Base-by-base conservation (phyloP, 169 alveolate species). In the Neospora caninum region DNA sequence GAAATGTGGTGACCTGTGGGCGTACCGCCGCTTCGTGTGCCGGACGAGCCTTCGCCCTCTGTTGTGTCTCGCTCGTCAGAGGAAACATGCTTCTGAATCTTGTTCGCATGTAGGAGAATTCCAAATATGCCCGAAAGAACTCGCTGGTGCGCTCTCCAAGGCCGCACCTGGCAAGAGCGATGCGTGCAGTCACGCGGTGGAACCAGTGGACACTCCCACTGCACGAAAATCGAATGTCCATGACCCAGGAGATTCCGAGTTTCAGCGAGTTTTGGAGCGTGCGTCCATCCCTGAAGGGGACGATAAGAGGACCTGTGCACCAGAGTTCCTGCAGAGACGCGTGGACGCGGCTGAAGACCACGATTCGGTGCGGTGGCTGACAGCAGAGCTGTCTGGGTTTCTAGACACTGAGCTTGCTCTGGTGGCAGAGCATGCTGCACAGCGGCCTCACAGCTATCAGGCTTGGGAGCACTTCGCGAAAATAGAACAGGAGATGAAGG, bases 1-100 rank as follows among this genome's bases (percentile, higher is more conserved):
- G 39, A 78, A 78, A 38, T 36, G 86, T n/a, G 86, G 86, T 0
- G 86, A 78, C 29, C 86, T 78, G n/a, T 78, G 86, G 86, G 86
- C 86, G 27, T 78, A 20, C 20, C 86, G 86, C 22, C 86, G 86
- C 27, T 78, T 6, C 45, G 86, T 78, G 86, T 78, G 86, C 49
- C 86, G 86, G 39, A 38, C 39, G 2, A n/a, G 4, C 42, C 29
- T 78, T 16, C 31, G 86, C 45, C 31, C n/a, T 20, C 86, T 78
- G 43, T 10, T 22, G 73, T 27, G n/a, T 64, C 34, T 27, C 25
- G n/a, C n/a, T 22, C n/a, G 73, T 27, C n/a, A 9, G 31, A 64
- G 31, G 31, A 22, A 27, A 22, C 73, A 4, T 29, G 73, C 20
- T 16, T 27, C 34, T 22, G n/a, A 27, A 16, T 22, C 7, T 22